A percentile compares a stretch with the other conserved stretches of the same genome.
Evolutionary conservation across 371 early-diverging fungal genomes (phyloP).

Genomic region (Mortierella sp.): DNA sequence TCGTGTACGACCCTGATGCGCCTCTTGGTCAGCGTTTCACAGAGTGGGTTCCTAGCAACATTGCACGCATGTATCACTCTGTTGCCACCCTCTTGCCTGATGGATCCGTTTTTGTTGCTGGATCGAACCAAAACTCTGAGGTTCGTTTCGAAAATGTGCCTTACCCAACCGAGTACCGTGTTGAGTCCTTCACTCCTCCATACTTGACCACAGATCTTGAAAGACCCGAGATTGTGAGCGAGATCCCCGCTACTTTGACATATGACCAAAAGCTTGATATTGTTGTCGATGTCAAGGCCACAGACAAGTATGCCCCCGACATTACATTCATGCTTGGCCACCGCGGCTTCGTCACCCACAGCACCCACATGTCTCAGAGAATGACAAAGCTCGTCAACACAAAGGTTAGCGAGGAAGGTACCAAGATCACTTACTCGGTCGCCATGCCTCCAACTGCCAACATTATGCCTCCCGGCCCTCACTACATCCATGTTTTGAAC

Average conservation of each 20-base stretch:
- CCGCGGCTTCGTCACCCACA: conserved; percentile 74
- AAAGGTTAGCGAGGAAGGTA: conserved; percentile 48
- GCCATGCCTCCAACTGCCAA: conserved; percentile 67
- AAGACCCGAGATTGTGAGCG: conserved; percentile 63
- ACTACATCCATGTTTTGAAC: conserved; percentile 66
- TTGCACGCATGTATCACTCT: conserved; percentile 79
- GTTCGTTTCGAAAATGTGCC: conserved; percentile 27
- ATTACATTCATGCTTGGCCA: conserved; percentile 52
- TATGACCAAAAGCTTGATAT: conserved; percentile 60
- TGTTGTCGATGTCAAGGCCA: conserved; percentile 49
- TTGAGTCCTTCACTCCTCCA: conserved; percentile 75
- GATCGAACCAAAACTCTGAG: conserved; percentile 57
- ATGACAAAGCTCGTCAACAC: conserved; percentile 58
- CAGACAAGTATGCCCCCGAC: conserved; percentile 27
- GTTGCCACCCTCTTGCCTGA: conserved; percentile 72
- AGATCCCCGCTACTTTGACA: conserved; percentile 60
- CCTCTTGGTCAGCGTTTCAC: conserved; percentile 57
- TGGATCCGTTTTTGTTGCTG: conserved; percentile 61
- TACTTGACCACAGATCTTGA: conserved; percentile 63
- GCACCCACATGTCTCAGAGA: conserved; percentile 75
- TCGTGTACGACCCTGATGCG: conserved; percentile 66
- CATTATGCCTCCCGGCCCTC: conserved; percentile 72
- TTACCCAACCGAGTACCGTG: conserved; percentile 72
- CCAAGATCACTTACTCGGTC: conserved; percentile 50
- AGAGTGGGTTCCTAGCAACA: conserved; percentile 65